Conservation (phyloP, 768 basidiomycete species). For the Suillus plorans region DNA sequence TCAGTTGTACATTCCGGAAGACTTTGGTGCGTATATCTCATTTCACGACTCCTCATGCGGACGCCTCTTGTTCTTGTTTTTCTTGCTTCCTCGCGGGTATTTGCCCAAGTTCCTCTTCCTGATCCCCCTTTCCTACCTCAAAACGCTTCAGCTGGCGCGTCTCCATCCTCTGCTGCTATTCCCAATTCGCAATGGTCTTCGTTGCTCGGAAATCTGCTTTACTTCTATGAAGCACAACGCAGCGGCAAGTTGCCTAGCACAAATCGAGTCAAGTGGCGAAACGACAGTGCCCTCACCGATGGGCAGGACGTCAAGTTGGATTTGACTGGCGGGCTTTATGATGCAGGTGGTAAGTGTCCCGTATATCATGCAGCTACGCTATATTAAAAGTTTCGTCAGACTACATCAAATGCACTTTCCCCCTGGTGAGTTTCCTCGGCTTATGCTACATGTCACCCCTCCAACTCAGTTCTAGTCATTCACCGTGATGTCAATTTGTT, state of each 20-base stretch:
- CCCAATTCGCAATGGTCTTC: slow-evolving; percentile 83
- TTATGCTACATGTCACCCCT: background rate
- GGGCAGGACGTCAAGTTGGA: slow-evolving; percentile 74
- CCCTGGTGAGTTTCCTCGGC: slow-evolving; percentile 52
- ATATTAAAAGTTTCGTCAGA: slow-evolving; percentile 40
- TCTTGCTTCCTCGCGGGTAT: slow-evolving; percentile 26
- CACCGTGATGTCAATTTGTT: slow-evolving; percentile 81
- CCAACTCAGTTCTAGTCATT: slow-evolving; percentile 52
- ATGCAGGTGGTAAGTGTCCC: slow-evolving; percentile 73
- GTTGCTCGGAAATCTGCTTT: slow-evolving; percentile 77
- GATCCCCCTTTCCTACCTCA: slow-evolving; percentile 66
- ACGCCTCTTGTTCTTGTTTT: slow-evolving; percentile 11
- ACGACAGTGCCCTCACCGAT: slow-evolving; percentile 75
- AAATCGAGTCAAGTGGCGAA: slow-evolving; percentile 86
- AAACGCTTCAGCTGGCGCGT: slow-evolving; percentile 53
- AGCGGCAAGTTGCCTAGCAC: slow-evolving; percentile 68
- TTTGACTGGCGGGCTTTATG: slow-evolving; percentile 86
- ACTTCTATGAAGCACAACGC: slow-evolving; percentile 91
- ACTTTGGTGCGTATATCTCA: slow-evolving; percentile 1
- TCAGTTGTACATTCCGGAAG: background rate
- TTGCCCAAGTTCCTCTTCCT: slow-evolving; percentile 64
- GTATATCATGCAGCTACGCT: slow-evolving; percentile 3
- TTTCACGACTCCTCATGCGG: slow-evolving; percentile 20
- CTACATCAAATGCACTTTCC: slow-evolving; percentile 87
- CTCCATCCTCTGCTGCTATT: slow-evolving; percentile 38